Base-by-base conservation (phyloP, 1,284 basidiomycete genomes). In the Heterobasidion parviporum region DNA sequence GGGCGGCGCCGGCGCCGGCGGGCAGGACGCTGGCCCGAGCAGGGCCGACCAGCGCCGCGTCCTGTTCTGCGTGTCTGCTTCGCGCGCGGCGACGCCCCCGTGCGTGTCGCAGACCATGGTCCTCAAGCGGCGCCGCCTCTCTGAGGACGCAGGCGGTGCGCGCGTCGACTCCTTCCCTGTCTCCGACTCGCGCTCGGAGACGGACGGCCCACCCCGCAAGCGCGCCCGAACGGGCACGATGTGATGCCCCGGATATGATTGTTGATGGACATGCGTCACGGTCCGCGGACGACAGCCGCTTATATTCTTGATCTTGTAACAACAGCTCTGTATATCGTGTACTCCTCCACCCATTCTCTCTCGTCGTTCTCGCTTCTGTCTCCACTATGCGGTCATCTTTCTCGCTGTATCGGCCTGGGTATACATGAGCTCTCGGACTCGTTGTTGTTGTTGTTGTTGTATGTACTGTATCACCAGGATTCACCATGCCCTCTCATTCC, bases 151-250 rank as follows among this genome's bases (percentile, higher is more conserved):
- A 60, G 67, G 71, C 69, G 67, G 68, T 61, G 62, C 70, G 62
- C 49, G 66, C 68, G 64, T 54, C 67, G 70, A 63, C 70, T 70
- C 61, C 59, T 72, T 52, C n/a, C 73, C 72, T 1, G 64, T 75
- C 26, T 75, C 71, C n/a, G 63, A 72, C 57, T 75, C 73, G 55
- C 71, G 71, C 54, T 74, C 71, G 56, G 72, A 74, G 43, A 56
- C 34, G 48, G 59, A 60, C 38, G 54, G 58, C 33, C 50, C 46
- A 15, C 50, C 54, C 33, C 54, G 55, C 34, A 60, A 60, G 50
- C 59, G 59, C 9, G 44, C 58, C 54, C 50, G 58, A 32, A 59
- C 54, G 52, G 54, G 54, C 18, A 46, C 46, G 33, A 47, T 59
- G 45, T 59, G 55, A 59, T 34, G 43, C 16, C 49, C n/a, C 18